These are phyloP conservation scores for Fusarium secorum DNA, from an alignment of 2,329 filamentous ascomycete genomes.

Conservation along the genomic window DNA sequence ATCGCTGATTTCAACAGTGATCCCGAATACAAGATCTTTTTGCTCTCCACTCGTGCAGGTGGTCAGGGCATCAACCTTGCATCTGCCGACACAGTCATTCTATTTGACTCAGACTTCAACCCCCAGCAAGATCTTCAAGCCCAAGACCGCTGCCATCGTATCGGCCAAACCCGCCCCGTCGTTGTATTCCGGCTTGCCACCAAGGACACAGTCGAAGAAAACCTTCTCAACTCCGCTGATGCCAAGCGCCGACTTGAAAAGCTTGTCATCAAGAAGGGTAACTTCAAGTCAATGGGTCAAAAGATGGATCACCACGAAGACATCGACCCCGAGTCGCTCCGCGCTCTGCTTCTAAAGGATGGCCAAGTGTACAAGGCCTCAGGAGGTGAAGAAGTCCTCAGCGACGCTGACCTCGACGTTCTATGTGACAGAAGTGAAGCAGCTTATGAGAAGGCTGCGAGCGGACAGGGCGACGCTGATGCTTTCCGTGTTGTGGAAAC, in stretches of 20 bases:
- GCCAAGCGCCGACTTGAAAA: conserved; percentile 93
- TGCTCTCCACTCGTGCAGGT: conserved; percentile 89
- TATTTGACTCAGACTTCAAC: conserved; percentile 92
- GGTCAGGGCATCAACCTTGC: conserved; percentile 96
- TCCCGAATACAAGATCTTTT: conserved; percentile 74
- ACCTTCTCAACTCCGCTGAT: conserved; percentile 84
- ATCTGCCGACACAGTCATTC: conserved; percentile 87
- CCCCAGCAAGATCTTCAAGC: conserved; percentile 97
- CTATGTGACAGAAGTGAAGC: conserved; percentile 77
- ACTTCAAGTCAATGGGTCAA: conserved; percentile 75
- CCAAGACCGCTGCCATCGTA: conserved; percentile 93
- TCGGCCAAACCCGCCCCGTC: conserved; percentile 91
- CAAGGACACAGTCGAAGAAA: conserved; percentile 90
- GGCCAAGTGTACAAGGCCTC: conserved; percentile 70
- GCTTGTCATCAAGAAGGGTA: conserved; percentile 92
- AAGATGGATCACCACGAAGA: conserved; percentile 63
- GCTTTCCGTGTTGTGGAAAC: conserved; percentile 84
- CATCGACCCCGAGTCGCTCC: conserved; percentile 68
- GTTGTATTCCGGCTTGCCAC: conserved; percentile 94
- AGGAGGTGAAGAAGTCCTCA: conserved; percentile 72
- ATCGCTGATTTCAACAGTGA: conserved; percentile 78
- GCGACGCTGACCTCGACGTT: conserved; percentile 77
- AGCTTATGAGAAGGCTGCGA: conserved; percentile 75
- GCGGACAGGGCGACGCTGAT: conserved; percentile 75
- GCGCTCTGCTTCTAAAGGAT: conserved; percentile 71